phyloP scores from a whole-genome alignment of 257 asterid genomes.

The Perilla frutescens region DNA sequence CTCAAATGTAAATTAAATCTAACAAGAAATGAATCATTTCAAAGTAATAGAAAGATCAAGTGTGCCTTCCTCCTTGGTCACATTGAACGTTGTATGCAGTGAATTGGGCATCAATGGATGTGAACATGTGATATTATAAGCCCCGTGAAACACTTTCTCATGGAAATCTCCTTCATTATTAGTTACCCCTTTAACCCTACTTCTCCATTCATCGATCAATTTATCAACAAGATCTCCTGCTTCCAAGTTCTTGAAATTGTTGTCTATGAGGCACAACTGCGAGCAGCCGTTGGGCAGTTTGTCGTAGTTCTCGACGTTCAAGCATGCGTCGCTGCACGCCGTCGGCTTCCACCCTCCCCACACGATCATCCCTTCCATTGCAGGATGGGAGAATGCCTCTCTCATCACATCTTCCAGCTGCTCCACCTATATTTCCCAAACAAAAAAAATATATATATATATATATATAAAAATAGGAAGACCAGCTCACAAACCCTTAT shows the following conservation, averaged over 20 bases:
- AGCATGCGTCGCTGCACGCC: slow-evolving; percentile 48
- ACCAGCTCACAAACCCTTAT: too few relatives aligned
- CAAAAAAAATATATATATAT: too few relatives aligned
- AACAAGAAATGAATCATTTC: too few relatives aligned
- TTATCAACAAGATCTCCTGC: slow-evolving; percentile 57
- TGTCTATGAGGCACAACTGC: slow-evolving; percentile 51
- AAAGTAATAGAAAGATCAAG: slow-evolving; percentile 18
- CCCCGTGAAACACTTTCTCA: slow-evolving; percentile 48
- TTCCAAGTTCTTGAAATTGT: not conserved
- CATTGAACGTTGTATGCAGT: slow-evolving; percentile 16
- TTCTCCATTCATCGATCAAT: slow-evolving; percentile 55
- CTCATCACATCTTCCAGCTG: slow-evolving; percentile 56
- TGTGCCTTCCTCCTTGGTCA: slow-evolving; percentile 19
- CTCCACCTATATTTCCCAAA: slow-evolving; percentile 1
- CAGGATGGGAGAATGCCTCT: slow-evolving; percentile 66
- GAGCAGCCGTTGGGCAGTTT: slow-evolving; percentile 21
- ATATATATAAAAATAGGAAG: too few relatives aligned
- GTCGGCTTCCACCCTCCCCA: slow-evolving; percentile 66
- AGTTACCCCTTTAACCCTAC: slow-evolving; percentile 41
- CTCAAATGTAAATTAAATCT: too few relatives aligned
- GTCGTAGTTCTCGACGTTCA: slow-evolving; percentile 14
- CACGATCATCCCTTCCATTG: slow-evolving; percentile 59
- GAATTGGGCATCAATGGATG: slow-evolving; percentile 35
- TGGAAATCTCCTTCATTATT: slow-evolving; percentile 38
- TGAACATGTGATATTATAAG: slow-evolving; percentile 38